Evolutionary conservation across 106 monocot species (phyloP), one percentile per base, ranked within the genome.

Genomic region (Phalaenopsis aphrodite): DNA sequence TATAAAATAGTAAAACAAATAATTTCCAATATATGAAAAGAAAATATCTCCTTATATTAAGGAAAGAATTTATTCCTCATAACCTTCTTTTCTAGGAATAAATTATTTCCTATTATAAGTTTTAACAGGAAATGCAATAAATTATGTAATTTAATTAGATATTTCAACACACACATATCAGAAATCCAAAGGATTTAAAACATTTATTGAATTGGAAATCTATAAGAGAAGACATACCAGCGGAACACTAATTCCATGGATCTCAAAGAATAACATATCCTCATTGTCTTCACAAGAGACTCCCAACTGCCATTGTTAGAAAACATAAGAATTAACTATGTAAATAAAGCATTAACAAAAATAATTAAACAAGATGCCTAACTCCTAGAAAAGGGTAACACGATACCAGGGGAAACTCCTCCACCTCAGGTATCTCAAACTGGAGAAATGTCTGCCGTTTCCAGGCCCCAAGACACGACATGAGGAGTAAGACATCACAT

Each of bases 401-500:
- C 41, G 36, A 85, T 87, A 95, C 93, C 85, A 64, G 47, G 5
- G 78, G 75, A 46, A 84, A 75, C 11, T 89, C 91, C 17, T 89
- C 91, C 81, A 88, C 38, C 81, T 93, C 95, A 19, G 80, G 30
- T 55, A 89, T 78, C 78, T 95, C 95, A 81, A 93, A 95, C 41
- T 77, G 80, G 45, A 91, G 64, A 66, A 49, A 75, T 66, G 87
- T 79, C 84, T 58, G 43, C 43, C 76, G 77, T 14, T 74, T 76
- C 49, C 41, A 73, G 55, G 43, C 75, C 91, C 87, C 80, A 74
- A 11, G 77, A 52, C 56, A 79, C 5, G 47, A 43, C 36, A 74
- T n/a, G 37, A 78, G 61, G 64, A 69, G 36, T n/a, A 41, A 11
- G 16, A 74, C 38, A 55, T 39, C 41, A 19, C 21, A 15, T 14